Percentiles rank a stretch among this genome's conserved stretches.
Conservation (phyloP, 2,329 filamentous ascomycete species). For the Talaromyces verruculosus region DNA sequence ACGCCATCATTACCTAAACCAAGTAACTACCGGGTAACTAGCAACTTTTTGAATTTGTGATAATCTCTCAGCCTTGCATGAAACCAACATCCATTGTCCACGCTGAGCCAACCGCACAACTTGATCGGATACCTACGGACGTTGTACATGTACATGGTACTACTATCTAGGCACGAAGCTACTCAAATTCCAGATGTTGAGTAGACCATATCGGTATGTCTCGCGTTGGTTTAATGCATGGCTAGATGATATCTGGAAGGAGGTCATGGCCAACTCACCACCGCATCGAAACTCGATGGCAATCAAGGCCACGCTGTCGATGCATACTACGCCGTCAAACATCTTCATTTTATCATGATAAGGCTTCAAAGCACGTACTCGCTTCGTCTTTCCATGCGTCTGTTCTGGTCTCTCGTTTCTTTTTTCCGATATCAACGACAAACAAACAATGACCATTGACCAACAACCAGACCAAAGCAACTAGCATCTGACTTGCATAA, state of each 20-base stretch:
- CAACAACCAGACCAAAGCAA: not conserved
- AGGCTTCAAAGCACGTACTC: not conserved
- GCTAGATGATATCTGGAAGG: not conserved
- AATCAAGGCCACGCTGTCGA: not conserved
- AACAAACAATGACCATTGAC: not conserved
- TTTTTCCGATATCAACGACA: not conserved
- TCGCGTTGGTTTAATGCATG: not conserved
- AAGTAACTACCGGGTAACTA: not conserved
- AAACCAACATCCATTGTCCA: not conserved
- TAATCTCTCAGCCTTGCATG: slow-evolving; percentile 8
- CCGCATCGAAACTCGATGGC: not conserved
- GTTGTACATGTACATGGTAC: not conserved
- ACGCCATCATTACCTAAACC: not conserved
- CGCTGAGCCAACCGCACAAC: slow-evolving; percentile 1
- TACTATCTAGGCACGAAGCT: not conserved
- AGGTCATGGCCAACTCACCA: not conserved
- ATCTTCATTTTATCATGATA: not conserved
- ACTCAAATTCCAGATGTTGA: not conserved
- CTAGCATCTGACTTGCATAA: slow-evolving; percentile 8
- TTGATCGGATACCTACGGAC: not conserved
- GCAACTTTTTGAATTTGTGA: slow-evolving; percentile 9
- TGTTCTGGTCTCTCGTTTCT: not conserved
- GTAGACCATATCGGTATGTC: no score
- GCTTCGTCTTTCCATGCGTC: not conserved
- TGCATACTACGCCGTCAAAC: not conserved